A percentile compares a stretch with the other conserved stretches of the same genome.
Conservation (phyloP, 306 rosid species). For the Quercus suber region DNA sequence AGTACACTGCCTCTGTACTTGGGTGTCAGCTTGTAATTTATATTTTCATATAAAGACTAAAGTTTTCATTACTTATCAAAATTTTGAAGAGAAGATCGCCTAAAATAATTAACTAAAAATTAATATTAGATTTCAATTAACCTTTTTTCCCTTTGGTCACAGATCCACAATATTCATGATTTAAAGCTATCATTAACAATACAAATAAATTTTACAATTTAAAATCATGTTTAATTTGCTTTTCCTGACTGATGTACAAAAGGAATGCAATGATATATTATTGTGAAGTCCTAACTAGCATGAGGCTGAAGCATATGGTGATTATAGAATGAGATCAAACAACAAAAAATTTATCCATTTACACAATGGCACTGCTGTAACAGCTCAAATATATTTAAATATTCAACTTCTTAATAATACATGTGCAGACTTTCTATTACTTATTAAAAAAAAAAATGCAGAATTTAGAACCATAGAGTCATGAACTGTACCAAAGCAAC, state of each 20-base stretch:
- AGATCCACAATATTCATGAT: background rate
- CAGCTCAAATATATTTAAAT: no score
- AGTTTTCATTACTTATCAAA: no score
- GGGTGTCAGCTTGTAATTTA: no score
- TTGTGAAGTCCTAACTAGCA: background rate
- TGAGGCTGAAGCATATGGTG: background rate
- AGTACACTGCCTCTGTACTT: no score
- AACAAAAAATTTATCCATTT: background rate
- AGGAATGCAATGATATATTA: background rate
- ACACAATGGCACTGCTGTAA: background rate
- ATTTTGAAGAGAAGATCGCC: background rate
- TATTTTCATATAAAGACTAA: no score
- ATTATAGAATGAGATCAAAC: conserved; percentile 6
- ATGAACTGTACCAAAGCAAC: conserved; percentile 57
- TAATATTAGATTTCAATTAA: background rate
- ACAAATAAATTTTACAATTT: background rate
- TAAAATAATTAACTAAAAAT: background rate
- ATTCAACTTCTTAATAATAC: background rate
- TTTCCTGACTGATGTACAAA: background rate
- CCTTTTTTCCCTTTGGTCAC: background rate
- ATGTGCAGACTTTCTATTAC: background rate
- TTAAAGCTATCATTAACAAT: background rate
- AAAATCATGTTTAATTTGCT: background rate
- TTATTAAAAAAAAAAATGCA: conserved; percentile 4
- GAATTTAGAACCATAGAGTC: background rate